Percentiles rank a stretch among this genome's conserved stretches.
Evolutionary conservation across 306 rosid species (phyloP).

Genomic region (Hippophae tibetana): DNA sequence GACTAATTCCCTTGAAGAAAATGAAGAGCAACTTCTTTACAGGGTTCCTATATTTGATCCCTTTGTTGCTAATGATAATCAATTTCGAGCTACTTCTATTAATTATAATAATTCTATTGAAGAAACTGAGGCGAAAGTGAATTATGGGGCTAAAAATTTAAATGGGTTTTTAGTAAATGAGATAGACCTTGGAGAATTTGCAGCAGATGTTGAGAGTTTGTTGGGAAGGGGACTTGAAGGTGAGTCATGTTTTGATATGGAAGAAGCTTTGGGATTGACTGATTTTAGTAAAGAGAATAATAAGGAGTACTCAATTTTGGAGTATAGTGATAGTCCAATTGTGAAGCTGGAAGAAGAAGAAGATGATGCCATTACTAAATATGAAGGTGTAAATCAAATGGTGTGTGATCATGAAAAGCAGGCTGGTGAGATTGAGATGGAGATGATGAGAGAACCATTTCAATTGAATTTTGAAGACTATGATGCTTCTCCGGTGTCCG

Average conservation of each 20-base stretch:
- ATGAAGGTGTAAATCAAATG: not conserved
- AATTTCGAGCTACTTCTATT: constrained; percentile 23
- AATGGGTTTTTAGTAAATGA: constrained; percentile 52
- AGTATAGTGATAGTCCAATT: constrained; percentile 13
- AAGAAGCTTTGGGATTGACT: constrained; percentile 48
- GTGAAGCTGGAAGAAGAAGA: constrained; percentile 46
- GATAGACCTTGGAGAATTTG: constrained; percentile 65
- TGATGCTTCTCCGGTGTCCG: constrained; percentile 29
- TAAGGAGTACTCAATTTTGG: constrained; percentile 18
- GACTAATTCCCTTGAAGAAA: constrained; percentile 37
- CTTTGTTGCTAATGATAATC: constrained; percentile 18
- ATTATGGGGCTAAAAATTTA: constrained; percentile 23
- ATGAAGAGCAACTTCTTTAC: constrained; percentile 64
- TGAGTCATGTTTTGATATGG: constrained; percentile 69
- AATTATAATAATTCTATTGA: constrained; percentile 15
- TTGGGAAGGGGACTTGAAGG: constrained; percentile 62
- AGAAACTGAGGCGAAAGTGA: not conserved
- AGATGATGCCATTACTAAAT: constrained; percentile 1
- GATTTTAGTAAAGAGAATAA: constrained; percentile 34
- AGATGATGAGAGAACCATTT: constrained; percentile 48
- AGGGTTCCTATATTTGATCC: constrained; percentile 76
- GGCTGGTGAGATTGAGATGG: constrained; percentile 23
- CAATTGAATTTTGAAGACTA: constrained; percentile 51
- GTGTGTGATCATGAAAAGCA: constrained; percentile 2
- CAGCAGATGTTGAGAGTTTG: constrained; percentile 87